Evolutionary conservation across 192 early-diverging fungal genomes (phyloP).

Genomic region (Allomyces arbusculus): DNA sequence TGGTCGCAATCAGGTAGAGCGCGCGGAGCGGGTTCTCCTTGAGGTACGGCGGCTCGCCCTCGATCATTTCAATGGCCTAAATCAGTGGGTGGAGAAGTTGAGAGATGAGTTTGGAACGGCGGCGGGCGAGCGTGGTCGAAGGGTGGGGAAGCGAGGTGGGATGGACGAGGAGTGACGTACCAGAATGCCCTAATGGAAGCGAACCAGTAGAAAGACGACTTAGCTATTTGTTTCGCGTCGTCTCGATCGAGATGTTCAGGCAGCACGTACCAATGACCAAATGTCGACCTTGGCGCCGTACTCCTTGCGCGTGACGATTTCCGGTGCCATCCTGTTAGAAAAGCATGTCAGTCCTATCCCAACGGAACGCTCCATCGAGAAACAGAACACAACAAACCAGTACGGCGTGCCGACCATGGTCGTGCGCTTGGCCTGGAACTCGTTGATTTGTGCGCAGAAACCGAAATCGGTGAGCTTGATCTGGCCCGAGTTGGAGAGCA

Average conservation of each 20-base stretch:
- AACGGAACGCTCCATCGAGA: not conserved
- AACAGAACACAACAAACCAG: conserved; percentile 15
- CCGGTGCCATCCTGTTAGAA: conserved; percentile 7
- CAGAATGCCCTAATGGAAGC: not conserved
- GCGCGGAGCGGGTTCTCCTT: conserved; percentile 74
- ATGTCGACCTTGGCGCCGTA: conserved; percentile 42
- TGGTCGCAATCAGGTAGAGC: conserved; percentile 24
- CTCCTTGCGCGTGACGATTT: conserved; percentile 38
- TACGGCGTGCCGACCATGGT: conserved; percentile 27
- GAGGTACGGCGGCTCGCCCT: conserved; percentile 91
- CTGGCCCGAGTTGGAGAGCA: conserved; percentile 55
- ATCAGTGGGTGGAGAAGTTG: no score
- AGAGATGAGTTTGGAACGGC: no score
- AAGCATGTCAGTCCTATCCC: not conserved
- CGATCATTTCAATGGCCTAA: conserved; percentile 84
- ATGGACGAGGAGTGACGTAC: no score
- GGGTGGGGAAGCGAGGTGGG: no score
- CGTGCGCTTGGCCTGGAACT: conserved; percentile 17
- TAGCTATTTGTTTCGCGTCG: no score
- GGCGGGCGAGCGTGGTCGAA: no score
- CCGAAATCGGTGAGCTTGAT: conserved; percentile 61
- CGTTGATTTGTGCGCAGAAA: conserved; percentile 35
- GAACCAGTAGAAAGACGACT: no score
- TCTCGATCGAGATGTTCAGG: no score
- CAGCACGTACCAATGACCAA: conserved; percentile 21